These are phyloP conservation scores for Kodamaea hsintzibuensis DNA, from an alignment of 805 yeast genomes.

Conservation along the genomic window DNA sequence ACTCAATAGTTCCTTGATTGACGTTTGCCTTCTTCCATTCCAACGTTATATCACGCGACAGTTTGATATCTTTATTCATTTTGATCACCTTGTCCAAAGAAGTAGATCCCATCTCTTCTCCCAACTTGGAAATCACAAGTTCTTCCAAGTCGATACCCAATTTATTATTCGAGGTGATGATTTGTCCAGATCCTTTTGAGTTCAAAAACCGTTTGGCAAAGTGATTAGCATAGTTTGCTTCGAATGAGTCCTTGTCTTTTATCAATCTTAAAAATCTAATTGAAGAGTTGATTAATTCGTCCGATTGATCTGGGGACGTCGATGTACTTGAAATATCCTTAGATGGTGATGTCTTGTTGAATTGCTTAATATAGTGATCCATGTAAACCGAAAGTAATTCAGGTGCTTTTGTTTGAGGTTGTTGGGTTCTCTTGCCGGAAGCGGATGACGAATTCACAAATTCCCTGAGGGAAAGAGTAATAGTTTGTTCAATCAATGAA, in stretches of 20 bases:
- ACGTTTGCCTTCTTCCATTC: constrained; percentile 35
- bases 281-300: constrained; percentile 51
- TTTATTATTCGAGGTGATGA: constrained; percentile 25
- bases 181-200: constrained; percentile 27
- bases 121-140: constrained; percentile 61
- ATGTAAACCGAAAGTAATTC: constrained; percentile 42
- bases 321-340: not conserved
- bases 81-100: constrained; percentile 80
- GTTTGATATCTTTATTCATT: constrained; percentile 79
- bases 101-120: constrained; percentile 76
- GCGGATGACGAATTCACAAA: constrained; percentile 52
- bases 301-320: constrained; percentile 20
- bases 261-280: constrained; percentile 65
- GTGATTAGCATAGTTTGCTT: constrained; percentile 80
- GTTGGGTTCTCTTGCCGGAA: constrained; percentile 7
- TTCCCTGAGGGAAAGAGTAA: constrained; percentile 61
- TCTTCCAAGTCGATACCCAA: constrained; percentile 66
- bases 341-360: constrained; percentile 21
- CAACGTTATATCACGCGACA: constrained; percentile 37
- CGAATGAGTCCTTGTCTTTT: constrained; percentile 83
- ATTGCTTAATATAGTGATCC: constrained; percentile 41
- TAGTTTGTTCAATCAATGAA: constrained; percentile 49
- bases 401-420: constrained; percentile 31
- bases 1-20: constrained; percentile 22
- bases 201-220: constrained; percentile 72